Conservation (phyloP, 225 moss, liverwort and hornwort species). For the Lunularia cruciata region DNA sequence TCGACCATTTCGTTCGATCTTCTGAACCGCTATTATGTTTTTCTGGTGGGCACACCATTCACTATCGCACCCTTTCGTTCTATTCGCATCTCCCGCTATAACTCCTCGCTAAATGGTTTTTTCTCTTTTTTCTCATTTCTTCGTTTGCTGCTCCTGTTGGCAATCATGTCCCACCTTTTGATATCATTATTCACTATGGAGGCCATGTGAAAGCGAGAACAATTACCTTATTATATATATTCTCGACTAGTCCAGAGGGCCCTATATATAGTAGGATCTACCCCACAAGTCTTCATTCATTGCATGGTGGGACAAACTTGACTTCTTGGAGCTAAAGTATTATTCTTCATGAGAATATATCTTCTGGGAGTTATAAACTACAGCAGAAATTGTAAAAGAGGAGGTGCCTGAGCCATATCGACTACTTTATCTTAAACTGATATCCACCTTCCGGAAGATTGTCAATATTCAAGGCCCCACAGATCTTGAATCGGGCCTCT, state of each 20-base stretch:
- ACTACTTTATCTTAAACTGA: too few species aligned
- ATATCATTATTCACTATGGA: slow-evolving; percentile 6
- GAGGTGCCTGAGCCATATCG: too few species aligned
- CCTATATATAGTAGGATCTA: background rate
- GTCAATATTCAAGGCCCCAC: background rate
- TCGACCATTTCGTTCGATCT: background rate
- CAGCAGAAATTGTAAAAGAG: too few species aligned
- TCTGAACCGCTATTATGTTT: background rate
- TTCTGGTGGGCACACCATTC: too few species aligned
- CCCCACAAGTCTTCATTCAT: slow-evolving; percentile 1
- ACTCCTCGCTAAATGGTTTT: too few species aligned
- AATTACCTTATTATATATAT: background rate
- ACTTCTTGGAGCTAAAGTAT: background rate
- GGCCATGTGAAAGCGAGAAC: background rate
- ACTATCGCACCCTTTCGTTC: too few species aligned
- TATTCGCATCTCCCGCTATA: too few species aligned
- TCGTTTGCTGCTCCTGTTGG: background rate
- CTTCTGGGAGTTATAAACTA: background rate
- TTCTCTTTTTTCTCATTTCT: background rate
- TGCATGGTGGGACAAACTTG: slow-evolving; percentile 12
- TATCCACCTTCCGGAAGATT: background rate
- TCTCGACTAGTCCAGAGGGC: background rate
- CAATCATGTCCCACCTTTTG: background rate
- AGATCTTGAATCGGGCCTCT: background rate
- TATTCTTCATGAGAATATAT: background rate